These are phyloP conservation scores for Chytriomyces hyalinus DNA, from an alignment of 192 early-diverging fungal genomes.

Conservation along the genomic window DNA sequence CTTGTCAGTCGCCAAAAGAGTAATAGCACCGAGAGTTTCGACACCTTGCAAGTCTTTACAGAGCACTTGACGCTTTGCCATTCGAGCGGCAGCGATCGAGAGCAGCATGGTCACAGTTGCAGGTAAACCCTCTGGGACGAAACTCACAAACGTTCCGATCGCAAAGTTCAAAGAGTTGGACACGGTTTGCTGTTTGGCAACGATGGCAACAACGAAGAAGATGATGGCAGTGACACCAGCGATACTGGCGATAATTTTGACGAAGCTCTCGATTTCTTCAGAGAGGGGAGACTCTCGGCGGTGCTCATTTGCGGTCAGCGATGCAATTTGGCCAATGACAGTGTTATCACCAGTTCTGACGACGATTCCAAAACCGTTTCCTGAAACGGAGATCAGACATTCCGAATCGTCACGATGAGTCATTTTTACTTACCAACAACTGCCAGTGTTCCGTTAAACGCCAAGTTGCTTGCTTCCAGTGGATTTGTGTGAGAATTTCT, in stretches of 20 bases:
- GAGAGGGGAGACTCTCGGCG: conserved; percentile 51
- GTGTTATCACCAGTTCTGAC: conserved; percentile 59
- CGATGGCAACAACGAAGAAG: conserved; percentile 54
- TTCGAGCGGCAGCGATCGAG: conserved; percentile 54
- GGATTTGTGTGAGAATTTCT: conserved; percentile 34
- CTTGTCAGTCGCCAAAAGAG: conserved; percentile 72
- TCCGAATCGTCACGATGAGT: neutral
- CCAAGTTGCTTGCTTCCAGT: conserved; percentile 53
- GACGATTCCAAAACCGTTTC: conserved; percentile 63
- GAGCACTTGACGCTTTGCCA: conserved; percentile 63
- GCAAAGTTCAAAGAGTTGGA: conserved; percentile 56
- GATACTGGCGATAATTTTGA: conserved; percentile 51
- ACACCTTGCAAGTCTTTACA: conserved; percentile 69
- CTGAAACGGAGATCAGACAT: conserved; percentile 9
- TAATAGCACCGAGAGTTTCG: conserved; percentile 68
- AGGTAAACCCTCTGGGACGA: conserved; percentile 62
- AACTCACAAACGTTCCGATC: conserved; percentile 59
- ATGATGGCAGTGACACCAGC: conserved; percentile 55
- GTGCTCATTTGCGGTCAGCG: conserved; percentile 46
- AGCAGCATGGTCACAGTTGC: conserved; percentile 63
- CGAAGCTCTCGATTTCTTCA: conserved; percentile 56
- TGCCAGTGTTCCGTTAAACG: conserved; percentile 51
- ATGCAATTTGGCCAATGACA: conserved; percentile 59
- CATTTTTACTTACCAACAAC: conserved; percentile 48
- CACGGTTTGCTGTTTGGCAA: conserved; percentile 42